Evolutionary conservation across 2,329 filamentous ascomycete species (phyloP), one percentile per base, ranked within the genome.

Genomic region (Exophiala alcalophila): DNA sequence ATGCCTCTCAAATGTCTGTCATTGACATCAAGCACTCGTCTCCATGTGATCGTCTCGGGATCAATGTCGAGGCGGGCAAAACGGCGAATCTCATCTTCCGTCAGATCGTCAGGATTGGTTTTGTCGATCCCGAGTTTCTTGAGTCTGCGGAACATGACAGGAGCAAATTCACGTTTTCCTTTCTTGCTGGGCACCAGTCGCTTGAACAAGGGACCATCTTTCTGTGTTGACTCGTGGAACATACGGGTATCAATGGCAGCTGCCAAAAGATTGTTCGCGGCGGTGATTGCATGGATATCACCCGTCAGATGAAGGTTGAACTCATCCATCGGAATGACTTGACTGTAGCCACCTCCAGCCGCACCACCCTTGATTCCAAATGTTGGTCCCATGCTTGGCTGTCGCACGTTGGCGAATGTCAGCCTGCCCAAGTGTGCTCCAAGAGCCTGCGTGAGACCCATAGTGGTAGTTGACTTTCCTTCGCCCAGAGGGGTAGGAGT

Each of bases 311-410:
- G 92, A 61, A 98, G 73, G 69, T 98, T 98, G 74, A 98, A 98
- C 67, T 98, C 92, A 59, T 98, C 92, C 92, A 98, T 98, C 46
- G 92, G 92, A 59, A 98, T 97, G 61, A 98, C 92, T 66, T 98
- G 92, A 65, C 88, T 95, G 78, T 97, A 98, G 26, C 92, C 92
- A 65, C 92, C 92, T 59, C 92, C 92, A 43, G 92, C 92, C 47
- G 92, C 92, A 59, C 92, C 92, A 51, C 92, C 92, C 76, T 98
- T 98, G 76, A 98, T 97, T 60, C 92, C 92, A 64, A 98, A 98
- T 0, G 92, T 98, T 42, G 92, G 92, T 4, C 92, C 92, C 71
- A 97, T 92, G 59, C 88, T 95, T 36, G 92, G 92, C 65, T 98
- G 92, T 48, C 92, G 82, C 36, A 98, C 92, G 63, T 98, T 97